phyloP scores from a whole-genome alignment of 768 basidiomycete genomes.

The Collybia sordida region DNA sequence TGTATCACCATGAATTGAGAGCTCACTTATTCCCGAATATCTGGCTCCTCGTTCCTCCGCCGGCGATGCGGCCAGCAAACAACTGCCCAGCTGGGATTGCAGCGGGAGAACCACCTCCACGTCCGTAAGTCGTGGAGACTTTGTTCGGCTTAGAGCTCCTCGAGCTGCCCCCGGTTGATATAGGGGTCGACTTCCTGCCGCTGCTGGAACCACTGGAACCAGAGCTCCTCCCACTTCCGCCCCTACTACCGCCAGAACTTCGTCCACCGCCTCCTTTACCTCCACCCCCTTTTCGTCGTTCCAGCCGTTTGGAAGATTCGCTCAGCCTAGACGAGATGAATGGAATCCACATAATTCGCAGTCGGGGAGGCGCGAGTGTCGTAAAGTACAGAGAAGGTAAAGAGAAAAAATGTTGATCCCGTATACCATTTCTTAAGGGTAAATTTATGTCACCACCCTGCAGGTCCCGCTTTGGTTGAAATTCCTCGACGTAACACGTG shows the following conservation, averaged over 20 bases:
- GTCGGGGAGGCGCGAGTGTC: too few relatives aligned
- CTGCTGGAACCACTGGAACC: constrained; percentile 4
- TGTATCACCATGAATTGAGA: not conserved
- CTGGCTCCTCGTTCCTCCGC: constrained; percentile 42
- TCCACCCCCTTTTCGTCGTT: constrained; percentile 26
- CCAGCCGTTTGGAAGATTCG: not conserved
- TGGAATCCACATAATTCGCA: constrained; percentile 25
- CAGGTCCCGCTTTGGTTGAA: too few relatives aligned
- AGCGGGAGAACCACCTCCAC: constrained; percentile 16
- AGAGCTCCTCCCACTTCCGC: constrained; percentile 7
- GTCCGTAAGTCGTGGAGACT: constrained; percentile 5
- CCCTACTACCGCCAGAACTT: not conserved
- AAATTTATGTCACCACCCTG: too few relatives aligned
- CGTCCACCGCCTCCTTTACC: constrained; percentile 23
- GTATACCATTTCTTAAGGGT: too few relatives aligned
- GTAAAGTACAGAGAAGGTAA: too few relatives aligned
- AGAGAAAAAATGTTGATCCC: too few relatives aligned
- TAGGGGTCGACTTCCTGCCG: not conserved
- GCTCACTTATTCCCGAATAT: constrained; percentile 39
- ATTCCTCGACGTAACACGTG: too few relatives aligned
- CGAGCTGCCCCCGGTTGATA: not conserved
- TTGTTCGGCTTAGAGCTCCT: not conserved
- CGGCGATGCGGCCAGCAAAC: constrained; percentile 37
- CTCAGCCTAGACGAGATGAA: constrained; percentile 14
- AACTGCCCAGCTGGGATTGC: constrained; percentile 32